Conservation (phyloP, 2,329 filamentous ascomycete genomes). For the Nemania abortiva region DNA sequence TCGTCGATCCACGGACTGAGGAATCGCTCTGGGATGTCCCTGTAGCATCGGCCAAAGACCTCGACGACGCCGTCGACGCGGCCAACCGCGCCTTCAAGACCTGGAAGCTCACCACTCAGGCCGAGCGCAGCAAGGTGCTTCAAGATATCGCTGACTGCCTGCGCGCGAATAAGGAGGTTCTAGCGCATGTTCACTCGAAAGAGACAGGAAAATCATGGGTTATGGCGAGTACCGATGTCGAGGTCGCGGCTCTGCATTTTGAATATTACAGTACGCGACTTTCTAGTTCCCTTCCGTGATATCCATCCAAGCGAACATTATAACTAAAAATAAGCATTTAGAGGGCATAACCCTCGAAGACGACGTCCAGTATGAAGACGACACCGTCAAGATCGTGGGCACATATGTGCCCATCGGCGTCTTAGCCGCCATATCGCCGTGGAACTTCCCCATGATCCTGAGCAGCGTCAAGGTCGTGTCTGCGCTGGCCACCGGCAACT, state of each 20-base stretch:
- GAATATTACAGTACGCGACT: slow-evolving; percentile 53
- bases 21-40: slow-evolving; percentile 60
- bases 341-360: slow-evolving; percentile 57
- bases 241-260: slow-evolving; percentile 54
- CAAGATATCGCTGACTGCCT: slow-evolving; percentile 57
- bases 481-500: slow-evolving; percentile 65
- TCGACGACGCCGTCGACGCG: slow-evolving; percentile 58
- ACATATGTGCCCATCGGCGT: slow-evolving; percentile 63
- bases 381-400: slow-evolving; percentile 56
- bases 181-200: slow-evolving; percentile 59
- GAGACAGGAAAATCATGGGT: slow-evolving; percentile 65
- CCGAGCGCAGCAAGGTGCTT: slow-evolving; percentile 58
- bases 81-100: slow-evolving; percentile 60
- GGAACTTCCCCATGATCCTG: slow-evolving; percentile 67
- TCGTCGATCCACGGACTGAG: slow-evolving; percentile 60
- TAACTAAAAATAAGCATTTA: slow-evolving; percentile 36
- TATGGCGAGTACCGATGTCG: slow-evolving; percentile 56
- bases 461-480: slow-evolving; percentile 64
- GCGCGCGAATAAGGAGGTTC: slow-evolving; percentile 55
- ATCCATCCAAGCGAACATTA: background rate
- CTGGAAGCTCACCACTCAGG: slow-evolving; percentile 60
- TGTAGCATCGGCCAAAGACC: slow-evolving; percentile 56
- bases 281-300: background rate
- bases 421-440: slow-evolving; percentile 68
- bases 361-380: slow-evolving; percentile 61